Conservation (phyloP, 345 rosid genomes). For the Corymbia maculata region DNA sequence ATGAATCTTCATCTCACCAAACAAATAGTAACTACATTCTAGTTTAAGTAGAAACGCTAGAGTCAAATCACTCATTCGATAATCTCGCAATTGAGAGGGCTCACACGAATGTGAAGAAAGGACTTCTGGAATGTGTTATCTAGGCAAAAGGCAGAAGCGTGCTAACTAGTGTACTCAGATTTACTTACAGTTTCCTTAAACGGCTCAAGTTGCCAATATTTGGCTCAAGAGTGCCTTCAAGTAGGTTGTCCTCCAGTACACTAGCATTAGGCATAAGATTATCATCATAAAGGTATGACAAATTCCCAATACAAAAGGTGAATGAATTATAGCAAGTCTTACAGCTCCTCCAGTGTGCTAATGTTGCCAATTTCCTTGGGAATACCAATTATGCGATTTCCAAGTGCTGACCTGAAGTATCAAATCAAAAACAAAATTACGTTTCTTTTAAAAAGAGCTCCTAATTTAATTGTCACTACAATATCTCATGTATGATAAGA, state of each 20-base stretch:
- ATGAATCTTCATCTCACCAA: not conserved
- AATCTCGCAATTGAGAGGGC: not conserved
- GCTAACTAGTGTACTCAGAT: not conserved
- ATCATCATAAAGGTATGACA: not conserved
- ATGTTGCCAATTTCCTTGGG: slow-evolving; percentile 51
- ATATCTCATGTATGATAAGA: not conserved
- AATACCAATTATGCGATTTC: slow-evolving; percentile 66
- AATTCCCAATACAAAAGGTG: not conserved
- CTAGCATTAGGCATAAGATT: slow-evolving; percentile 11
- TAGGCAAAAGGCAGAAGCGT: not conserved
- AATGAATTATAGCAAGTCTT: slow-evolving; percentile 10
- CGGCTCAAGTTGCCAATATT: slow-evolving; percentile 50
- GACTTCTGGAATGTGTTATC: too few relatives aligned
- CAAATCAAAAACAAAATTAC: not conserved
- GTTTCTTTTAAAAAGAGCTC: not conserved
- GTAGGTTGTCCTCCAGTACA: slow-evolving; percentile 47
- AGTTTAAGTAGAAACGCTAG: not conserved
- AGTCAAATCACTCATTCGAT: not conserved
- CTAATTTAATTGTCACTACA: not conserved
- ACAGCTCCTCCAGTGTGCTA: slow-evolving; percentile 45
- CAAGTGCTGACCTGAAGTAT: slow-evolving; percentile 34
- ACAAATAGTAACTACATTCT: not conserved
- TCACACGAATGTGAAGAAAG: too few relatives aligned
- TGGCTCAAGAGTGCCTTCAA: slow-evolving; percentile 50
- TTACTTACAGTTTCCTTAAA: slow-evolving; percentile 43